phyloP scores from a whole-genome alignment of 495 filamentous ascomycete genomes.

The Talaromyces proteolyticus region DNA sequence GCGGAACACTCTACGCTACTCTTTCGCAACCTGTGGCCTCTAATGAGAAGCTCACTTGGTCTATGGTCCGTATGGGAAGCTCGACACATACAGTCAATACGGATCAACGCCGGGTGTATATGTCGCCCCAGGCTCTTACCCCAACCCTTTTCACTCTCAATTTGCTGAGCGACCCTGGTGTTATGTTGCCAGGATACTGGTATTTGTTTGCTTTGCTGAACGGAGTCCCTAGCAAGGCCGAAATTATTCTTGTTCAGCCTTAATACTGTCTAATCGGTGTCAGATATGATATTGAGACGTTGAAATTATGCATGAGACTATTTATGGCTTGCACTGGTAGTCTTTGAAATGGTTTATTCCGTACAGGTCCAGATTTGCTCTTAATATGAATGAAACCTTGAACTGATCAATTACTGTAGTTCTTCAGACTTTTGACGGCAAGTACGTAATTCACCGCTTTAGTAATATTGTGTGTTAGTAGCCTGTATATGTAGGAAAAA shows the following conservation, averaged over 20 bases:
- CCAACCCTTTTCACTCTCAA: constrained; percentile 16
- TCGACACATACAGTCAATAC: constrained; percentile 55
- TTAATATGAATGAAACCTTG: too few relatives aligned
- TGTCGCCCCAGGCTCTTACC: constrained; percentile 14
- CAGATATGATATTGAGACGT: too few relatives aligned
- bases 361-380: too few relatives aligned
- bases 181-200: constrained; percentile 51
- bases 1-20: constrained; percentile 20
- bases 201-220: constrained; percentile 47
- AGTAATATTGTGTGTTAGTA: too few relatives aligned
- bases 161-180: constrained; percentile 42
- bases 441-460: too few relatives aligned
- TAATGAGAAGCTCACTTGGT: constrained; percentile 14
- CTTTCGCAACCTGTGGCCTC: constrained; percentile 5
- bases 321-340: too few relatives aligned
- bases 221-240: constrained; percentile 44
- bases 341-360: background rate
- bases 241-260: constrained; percentile 10
- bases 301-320: too few relatives aligned
- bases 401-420: too few relatives aligned
- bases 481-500: too few relatives aligned
- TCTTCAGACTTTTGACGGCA: too few relatives aligned
- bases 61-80: constrained; percentile 40
- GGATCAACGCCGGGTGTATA: constrained; percentile 48
- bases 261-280: background rate